Base-by-base conservation (phyloP, 163 green algal genomes). In the Scenedesmus sp. region DNA sequence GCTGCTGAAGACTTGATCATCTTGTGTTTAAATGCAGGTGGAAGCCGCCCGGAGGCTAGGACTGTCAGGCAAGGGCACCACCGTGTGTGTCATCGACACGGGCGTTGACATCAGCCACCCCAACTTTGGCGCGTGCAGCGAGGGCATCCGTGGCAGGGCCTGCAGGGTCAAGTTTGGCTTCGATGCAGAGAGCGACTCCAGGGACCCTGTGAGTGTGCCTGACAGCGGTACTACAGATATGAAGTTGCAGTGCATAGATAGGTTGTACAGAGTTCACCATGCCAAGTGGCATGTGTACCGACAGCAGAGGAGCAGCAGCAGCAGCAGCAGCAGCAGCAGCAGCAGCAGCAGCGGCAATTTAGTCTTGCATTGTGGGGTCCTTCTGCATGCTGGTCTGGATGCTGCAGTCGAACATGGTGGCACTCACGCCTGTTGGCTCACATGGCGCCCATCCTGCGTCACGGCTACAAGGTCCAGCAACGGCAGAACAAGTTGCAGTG, bases 111-210 rank as follows among this genome's bases (percentile, higher is more conserved):
- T 90, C 4, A 73, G 20, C 8, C 52, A 84, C 66, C 86, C 86
- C 18, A 90, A 66, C 86, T 90, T 90, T 83, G 86, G 86, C 34
- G 13, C 3, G 9, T 89, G 85, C 85, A 82, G 12, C 2, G 85
- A 70, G 8, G 7, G 62, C 62, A 70, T 70, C 64, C 18, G 26
- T 9, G 7, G 86, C 13, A 46, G 66, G 10, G 3, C 86, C 86
- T 90, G 86, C 86, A 62, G 86, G 20, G 62, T 90, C 6, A 57
- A 67, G 6, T 83, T 83, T 84, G 86, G 86, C 46, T 90, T 66
- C 55, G 52, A 84, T 67, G 86, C 23, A n/a, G 66, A 23, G 6
- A 56, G 13, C 2, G 46, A 60, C 16, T 54, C 13, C 15, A 70
- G 52, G 7, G 55, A 90, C 86, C 86, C 86, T 7, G 86, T 90